Base-by-base conservation (phyloP, 148 eudicot species). In the Heliosperma pusillum region DNA sequence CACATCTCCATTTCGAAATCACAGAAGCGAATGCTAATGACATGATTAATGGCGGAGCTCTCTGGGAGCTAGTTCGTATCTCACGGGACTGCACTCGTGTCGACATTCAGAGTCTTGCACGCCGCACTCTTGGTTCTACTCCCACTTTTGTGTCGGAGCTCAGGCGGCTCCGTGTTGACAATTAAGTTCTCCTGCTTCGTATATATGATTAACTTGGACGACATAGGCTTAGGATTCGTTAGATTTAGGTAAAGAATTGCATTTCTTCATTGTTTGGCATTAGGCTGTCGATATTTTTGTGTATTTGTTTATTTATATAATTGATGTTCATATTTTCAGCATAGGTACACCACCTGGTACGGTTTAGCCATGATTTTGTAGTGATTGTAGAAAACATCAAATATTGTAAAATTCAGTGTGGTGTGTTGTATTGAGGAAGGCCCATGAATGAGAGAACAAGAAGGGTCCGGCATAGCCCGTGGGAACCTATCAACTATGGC, bases 11-110 rank as follows among this genome's bases (percentile, higher is more conserved):
- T 80, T 36, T 5, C 47, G 11, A 21, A 22, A 70, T 69, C 78
- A 33, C 90, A 93, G 98, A 93, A 77, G 86, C 75, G 59, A 93
- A 93, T 82, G 91, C 98, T 0, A 91, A 84, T 80, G 98, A 93
- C 76, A 88, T 93, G 94, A 88, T 89, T 59, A 82, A 64, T 63
- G 98, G 81, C 67, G 97, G 98, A 79, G 98, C 98, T 67, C 80
- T 93, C 33, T 88, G 91, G 91, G 98, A 91, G 82, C 90, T 93
- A 72, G 97, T 89, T 71, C 91, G 97, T 26, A 89, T 93, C 66
- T 85, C 94, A 44, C 86, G 89, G 65, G 98, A 91, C 65, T 93
- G 97, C 69, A 80, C 89, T 53, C 82, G 96, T n/a, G 92, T 89
- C 5, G 96, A 93, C 80, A 85, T 93, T 74, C 84, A 87, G 78